Percentiles rank a stretch among this genome's conserved stretches.
Evolutionary conservation across 306 rosid species (phyloP).

Genomic region (Nissolia schottii): DNA sequence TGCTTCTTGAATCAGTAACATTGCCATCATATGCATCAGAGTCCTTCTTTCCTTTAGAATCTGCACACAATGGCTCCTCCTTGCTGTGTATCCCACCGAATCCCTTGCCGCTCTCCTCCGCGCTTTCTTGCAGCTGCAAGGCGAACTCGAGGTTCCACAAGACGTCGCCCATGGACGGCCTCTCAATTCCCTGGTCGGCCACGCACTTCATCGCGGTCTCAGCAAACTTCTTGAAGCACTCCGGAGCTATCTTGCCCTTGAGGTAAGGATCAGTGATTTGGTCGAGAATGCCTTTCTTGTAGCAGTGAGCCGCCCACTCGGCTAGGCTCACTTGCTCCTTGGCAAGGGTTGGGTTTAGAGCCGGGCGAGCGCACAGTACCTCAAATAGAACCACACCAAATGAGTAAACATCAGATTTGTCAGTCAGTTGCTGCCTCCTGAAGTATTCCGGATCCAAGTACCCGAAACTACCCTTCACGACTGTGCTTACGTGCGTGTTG

Average conservation of each 20-base stretch:
- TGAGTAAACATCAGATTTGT: conserved; percentile 96
- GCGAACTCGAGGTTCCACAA: conserved; percentile 99
- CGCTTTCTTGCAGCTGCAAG: conserved; percentile 97
- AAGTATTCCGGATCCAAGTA: conserved; percentile 99
- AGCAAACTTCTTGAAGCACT: conserved; percentile 88
- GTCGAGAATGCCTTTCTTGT: conserved; percentile 87
- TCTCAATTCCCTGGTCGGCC: conserved; percentile 86
- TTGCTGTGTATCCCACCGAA: conserved; percentile 37
- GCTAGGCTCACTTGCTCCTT: conserved; percentile 99
- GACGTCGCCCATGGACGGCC: conserved; percentile 99
- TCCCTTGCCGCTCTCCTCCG: conserved; percentile 78
- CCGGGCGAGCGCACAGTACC: conserved; percentile 94
- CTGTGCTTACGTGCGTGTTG: conserved; percentile 96
- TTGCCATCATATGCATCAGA: conserved; percentile 55
- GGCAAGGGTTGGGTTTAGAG: conserved; percentile 81
- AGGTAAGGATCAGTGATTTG: conserved; percentile 75
- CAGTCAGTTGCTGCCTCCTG: conserved; percentile 95
- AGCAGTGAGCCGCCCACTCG: conserved; percentile 96
- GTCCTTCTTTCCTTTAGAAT: conserved; percentile 70
- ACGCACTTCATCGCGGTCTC: conserved; percentile 99
- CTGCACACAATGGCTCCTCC: conserved; percentile 48
- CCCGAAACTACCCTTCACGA: conserved; percentile 97
- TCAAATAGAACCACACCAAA: conserved; percentile 96
- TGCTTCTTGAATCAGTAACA: conserved; percentile 84
- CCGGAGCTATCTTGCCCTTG: conserved; percentile 87